Evolutionary conservation across 805 yeast genomes (phyloP).

Genomic region (Candida schatavii): DNA sequence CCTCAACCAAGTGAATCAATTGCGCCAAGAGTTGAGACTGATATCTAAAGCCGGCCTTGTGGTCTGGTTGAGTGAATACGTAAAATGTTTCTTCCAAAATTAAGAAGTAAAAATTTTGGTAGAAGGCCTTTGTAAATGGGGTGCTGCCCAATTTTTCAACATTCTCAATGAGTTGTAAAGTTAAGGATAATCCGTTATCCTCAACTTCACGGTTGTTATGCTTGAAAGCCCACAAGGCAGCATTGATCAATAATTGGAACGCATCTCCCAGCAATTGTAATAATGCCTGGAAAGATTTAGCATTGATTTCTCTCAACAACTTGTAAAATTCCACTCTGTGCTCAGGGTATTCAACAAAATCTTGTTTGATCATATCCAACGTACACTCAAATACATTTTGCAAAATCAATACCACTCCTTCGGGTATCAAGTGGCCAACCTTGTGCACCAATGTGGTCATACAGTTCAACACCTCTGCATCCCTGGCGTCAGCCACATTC

Average conservation of each 20-base stretch:
- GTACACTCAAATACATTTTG: conserved; percentile 94
- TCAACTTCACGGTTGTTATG: conserved; percentile 97
- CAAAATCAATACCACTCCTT: conserved; percentile 80
- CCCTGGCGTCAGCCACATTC: conserved; percentile 94
- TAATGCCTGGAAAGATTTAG: conserved; percentile 81
- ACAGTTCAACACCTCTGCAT: conserved; percentile 95
- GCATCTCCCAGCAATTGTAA: conserved; percentile 88
- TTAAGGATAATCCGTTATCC: conserved; percentile 81
- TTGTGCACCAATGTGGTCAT: conserved; percentile 85
- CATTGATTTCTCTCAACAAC: conserved; percentile 80
- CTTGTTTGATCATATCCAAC: conserved; percentile 90
- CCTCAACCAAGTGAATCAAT: conserved; percentile 79
- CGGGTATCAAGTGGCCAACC: conserved; percentile 85
- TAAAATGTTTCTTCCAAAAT: conserved; percentile 89
- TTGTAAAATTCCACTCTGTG: conserved; percentile 96
- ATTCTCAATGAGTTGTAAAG: conserved; percentile 79
- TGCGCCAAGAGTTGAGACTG: conserved; percentile 84
- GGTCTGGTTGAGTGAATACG: conserved; percentile 95
- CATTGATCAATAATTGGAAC: conserved; percentile 85
- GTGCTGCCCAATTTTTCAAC: conserved; percentile 72
- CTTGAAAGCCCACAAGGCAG: conserved; percentile 97
- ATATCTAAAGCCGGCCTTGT: conserved; percentile 89
- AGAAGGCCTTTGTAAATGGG: conserved; percentile 80
- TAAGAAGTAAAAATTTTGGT: conserved; percentile 82
- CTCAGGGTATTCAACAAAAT: conserved; percentile 95